Evolutionary conservation across 352 stramenopile species (phyloP).

Genomic region (Pythium biforme): DNA sequence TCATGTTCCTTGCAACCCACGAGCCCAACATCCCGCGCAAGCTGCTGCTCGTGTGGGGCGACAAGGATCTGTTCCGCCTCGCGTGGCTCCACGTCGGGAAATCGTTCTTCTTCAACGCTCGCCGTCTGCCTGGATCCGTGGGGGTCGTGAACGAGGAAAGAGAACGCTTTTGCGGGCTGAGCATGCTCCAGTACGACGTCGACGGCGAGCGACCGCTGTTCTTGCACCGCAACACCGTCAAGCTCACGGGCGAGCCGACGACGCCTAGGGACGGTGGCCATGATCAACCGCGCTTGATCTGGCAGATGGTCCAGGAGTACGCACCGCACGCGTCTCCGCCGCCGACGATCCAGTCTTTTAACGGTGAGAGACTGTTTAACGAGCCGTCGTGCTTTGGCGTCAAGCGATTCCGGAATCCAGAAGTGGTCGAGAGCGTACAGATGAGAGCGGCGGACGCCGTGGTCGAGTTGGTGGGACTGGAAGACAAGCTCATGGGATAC

Average conservation of each 20-base stretch:
- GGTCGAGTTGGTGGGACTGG: slow-evolving; percentile 7
- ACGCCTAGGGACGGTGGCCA: slow-evolving; percentile 15
- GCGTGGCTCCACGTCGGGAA: slow-evolving; percentile 24
- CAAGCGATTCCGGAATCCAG: slow-evolving; percentile 37
- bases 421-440: background rate
- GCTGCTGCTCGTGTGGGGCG: slow-evolving; percentile 31
- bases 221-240: slow-evolving; percentile 43
- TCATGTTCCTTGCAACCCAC: slow-evolving; percentile 28
- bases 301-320: slow-evolving; percentile 48
- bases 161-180: slow-evolving; percentile 31
- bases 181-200: slow-evolving; percentile 33
- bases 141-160: slow-evolving; percentile 23
- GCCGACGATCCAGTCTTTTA: slow-evolving; percentile 55
- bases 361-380: slow-evolving; percentile 58
- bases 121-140: slow-evolving; percentile 22
- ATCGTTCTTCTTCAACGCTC: slow-evolving; percentile 26
- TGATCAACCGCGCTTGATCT: slow-evolving; percentile 29
- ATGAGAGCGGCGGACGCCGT: slow-evolving; percentile 3
- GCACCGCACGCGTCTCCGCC: slow-evolving; percentile 19
- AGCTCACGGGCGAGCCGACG: slow-evolving; percentile 44
- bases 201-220: slow-evolving; percentile 23
- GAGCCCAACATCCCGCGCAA: slow-evolving; percentile 25
- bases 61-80: slow-evolving; percentile 36
- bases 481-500: slow-evolving; percentile 23
- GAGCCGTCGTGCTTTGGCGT: slow-evolving; percentile 68